Evolutionary conservation across 345 rosid genomes (phyloP).

Genomic region (Sonneratia caseolaris): DNA sequence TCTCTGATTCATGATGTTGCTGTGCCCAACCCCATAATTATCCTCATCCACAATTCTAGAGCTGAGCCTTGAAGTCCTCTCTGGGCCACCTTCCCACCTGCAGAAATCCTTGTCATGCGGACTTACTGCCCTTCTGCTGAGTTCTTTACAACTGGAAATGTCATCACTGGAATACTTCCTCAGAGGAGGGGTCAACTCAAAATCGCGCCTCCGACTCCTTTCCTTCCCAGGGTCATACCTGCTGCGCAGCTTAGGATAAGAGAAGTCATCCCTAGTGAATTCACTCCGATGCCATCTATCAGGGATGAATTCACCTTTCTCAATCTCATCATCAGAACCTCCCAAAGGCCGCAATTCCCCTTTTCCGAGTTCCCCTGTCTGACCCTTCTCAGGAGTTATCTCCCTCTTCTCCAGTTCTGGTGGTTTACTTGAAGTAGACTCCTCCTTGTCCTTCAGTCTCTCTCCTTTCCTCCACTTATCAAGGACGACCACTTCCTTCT

Average conservation of each 20-base stretch:
- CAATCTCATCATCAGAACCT: slow-evolving; percentile 57
- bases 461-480: slow-evolving; percentile 53
- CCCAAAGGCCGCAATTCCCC: slow-evolving; percentile 45
- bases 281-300: slow-evolving; percentile 70
- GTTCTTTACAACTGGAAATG: slow-evolving; percentile 53
- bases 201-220: slow-evolving; percentile 39
- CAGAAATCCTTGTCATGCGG: slow-evolving; percentile 35
- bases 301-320: slow-evolving; percentile 83
- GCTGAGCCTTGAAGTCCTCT: slow-evolving; percentile 51
- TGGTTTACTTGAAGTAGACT: slow-evolving; percentile 15
- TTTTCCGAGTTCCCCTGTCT: slow-evolving; percentile 27
- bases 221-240: slow-evolving; percentile 45
- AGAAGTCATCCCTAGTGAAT: slow-evolving; percentile 39
- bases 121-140: slow-evolving; percentile 31
- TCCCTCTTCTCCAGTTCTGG: slow-evolving; percentile 33
- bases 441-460: slow-evolving; percentile 33
- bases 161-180: slow-evolving; percentile 52
- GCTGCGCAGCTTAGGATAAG: slow-evolving; percentile 44
- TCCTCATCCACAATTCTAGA: slow-evolving; percentile 73
- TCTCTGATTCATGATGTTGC: slow-evolving; percentile 44
- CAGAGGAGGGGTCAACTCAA: slow-evolving; percentile 55
- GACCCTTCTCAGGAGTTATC: slow-evolving; percentile 25
- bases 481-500: slow-evolving; percentile 37
- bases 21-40: slow-evolving; percentile 47
- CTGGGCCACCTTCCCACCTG: slow-evolving; percentile 58